phyloP scores from a whole-genome alignment of 768 basidiomycete genomes.

The Termitomyces eurrhizus region DNA sequence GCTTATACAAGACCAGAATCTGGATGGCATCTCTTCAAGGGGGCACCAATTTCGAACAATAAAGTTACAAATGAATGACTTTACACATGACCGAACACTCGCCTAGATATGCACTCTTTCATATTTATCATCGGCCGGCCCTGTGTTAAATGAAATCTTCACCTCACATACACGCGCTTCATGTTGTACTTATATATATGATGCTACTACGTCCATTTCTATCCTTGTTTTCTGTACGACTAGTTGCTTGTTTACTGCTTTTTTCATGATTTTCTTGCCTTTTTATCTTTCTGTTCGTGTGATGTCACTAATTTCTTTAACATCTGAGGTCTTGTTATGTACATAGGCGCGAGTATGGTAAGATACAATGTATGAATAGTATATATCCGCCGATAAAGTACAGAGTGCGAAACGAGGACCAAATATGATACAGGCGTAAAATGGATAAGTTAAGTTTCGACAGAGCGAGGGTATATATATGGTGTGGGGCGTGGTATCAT shows the following conservation, averaged over 20 bases:
- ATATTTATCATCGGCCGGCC: constrained; percentile 16
- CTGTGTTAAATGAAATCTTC: constrained; percentile 7
- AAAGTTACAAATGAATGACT: constrained; percentile 2
- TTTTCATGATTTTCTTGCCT: constrained; percentile 9
- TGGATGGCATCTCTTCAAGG: constrained; percentile 90
- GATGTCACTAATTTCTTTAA: constrained; percentile 10
- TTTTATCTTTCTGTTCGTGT: constrained; percentile 7
- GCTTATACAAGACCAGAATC: constrained; percentile 90
- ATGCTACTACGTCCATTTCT: constrained; percentile 5
- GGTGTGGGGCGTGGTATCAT: constrained; percentile 2
- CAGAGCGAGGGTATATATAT: constrained; percentile 7
- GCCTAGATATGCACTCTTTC: constrained; percentile 12
- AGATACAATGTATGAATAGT: constrained; percentile 27
- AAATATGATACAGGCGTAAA: background rate
- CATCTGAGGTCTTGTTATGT: constrained; percentile 9
- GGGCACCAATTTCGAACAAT: constrained; percentile 36
- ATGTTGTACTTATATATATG: constrained; percentile 8
- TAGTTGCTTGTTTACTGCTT: background rate
- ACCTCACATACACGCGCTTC: constrained; percentile 2
- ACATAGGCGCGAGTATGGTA: constrained; percentile 16
- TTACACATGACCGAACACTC: constrained; percentile 5
- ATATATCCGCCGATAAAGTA: constrained; percentile 21
- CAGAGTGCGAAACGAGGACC: constrained; percentile 13
- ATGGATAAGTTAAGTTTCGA: constrained; percentile 6
- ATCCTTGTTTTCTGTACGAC: constrained; percentile 9